Evolutionary conservation across 148 eudicot genomes (phyloP).

Genomic region (Vaccinium macrocarpon): DNA sequence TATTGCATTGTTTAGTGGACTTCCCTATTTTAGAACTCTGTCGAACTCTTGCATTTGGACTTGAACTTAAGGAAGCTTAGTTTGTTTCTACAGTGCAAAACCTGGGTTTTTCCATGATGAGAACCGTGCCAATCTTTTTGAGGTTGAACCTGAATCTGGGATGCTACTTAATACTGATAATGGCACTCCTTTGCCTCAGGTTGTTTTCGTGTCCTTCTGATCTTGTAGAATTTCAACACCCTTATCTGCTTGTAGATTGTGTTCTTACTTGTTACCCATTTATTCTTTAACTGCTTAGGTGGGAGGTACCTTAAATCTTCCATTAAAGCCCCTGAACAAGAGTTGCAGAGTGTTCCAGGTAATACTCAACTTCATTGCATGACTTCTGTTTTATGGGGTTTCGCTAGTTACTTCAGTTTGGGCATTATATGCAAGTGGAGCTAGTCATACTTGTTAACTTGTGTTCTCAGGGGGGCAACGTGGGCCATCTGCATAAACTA

Average conservation of each 20-base stretch:
- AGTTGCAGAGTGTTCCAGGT: conserved; percentile 88
- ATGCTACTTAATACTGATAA: conserved; percentile 95
- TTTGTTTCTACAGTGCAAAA: conserved; percentile 60
- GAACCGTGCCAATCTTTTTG: conserved; percentile 84
- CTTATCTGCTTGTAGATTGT: conserved; percentile 13
- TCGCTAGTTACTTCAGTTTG: not conserved
- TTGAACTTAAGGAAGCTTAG: not conserved
- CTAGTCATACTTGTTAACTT: not conserved
- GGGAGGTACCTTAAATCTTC: conserved; percentile 47
- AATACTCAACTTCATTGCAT: not conserved
- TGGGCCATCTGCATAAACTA: conserved; percentile 90
- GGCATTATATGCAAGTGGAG: not conserved
- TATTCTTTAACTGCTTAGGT: conserved; percentile 40
- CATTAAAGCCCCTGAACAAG: conserved; percentile 42
- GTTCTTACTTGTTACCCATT: not conserved
- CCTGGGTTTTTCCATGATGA: conserved; percentile 94
- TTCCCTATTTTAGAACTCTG: not conserved
- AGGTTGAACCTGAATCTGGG: conserved; percentile 85
- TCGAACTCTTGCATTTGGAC: not conserved
- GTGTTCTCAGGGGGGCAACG: conserved; percentile 85
- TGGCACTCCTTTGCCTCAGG: conserved; percentile 97
- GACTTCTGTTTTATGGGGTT: not conserved
- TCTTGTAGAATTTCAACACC: conserved; percentile 4
- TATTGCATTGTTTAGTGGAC: not conserved
- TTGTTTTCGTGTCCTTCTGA: conserved; percentile 23